A percentile compares a stretch with the other conserved stretches of the same genome.
phyloP scores from a whole-genome alignment of 2,329 filamentous ascomycete species.

The Paecilomyces niveus region DNA sequence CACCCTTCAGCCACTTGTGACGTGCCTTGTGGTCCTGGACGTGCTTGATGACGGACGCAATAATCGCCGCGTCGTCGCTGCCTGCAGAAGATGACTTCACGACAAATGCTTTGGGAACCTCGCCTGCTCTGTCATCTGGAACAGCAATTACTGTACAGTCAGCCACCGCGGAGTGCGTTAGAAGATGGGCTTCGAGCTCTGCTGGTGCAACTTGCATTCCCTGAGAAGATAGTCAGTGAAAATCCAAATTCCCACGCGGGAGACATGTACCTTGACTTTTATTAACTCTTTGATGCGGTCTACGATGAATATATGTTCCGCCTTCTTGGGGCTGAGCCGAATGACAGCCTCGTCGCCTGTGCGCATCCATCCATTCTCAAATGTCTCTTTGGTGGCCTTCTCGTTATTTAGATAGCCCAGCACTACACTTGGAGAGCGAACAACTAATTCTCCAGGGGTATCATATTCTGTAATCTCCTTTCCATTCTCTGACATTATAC shows the following conservation, averaged over 20 bases:
- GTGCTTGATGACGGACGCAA: conserved; percentile 48
- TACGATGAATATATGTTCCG: conserved; percentile 78
- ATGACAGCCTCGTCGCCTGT: conserved; percentile 82
- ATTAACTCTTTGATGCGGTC: conserved; percentile 76
- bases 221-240: conserved; percentile 32
- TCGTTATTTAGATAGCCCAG: conserved; percentile 84
- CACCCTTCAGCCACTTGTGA: conserved; percentile 57
- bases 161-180: conserved; percentile 66
- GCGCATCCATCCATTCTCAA: conserved; percentile 69
- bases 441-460: conserved; percentile 70
- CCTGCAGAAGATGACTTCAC: conserved; percentile 51
- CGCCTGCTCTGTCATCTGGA: conserved; percentile 55
- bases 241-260: conserved; percentile 17
- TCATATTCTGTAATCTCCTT: conserved; percentile 64
- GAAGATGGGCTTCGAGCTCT: conserved; percentile 72
- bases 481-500: conserved; percentile 62
- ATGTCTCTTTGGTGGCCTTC: conserved; percentile 75
- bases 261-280: conserved; percentile 61
- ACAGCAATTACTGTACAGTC: conserved; percentile 74
- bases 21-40: conserved; percentile 56
- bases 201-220: conserved; percentile 78
- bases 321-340: conserved; percentile 53
- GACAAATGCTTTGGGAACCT: conserved; percentile 58
- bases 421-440: conserved; percentile 69
- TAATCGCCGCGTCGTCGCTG: conserved; percentile 45